These are phyloP conservation scores for Ustilago xerochloae DNA, from an alignment of 1,284 basidiomycete genomes.

Conservation along the genomic window DNA sequence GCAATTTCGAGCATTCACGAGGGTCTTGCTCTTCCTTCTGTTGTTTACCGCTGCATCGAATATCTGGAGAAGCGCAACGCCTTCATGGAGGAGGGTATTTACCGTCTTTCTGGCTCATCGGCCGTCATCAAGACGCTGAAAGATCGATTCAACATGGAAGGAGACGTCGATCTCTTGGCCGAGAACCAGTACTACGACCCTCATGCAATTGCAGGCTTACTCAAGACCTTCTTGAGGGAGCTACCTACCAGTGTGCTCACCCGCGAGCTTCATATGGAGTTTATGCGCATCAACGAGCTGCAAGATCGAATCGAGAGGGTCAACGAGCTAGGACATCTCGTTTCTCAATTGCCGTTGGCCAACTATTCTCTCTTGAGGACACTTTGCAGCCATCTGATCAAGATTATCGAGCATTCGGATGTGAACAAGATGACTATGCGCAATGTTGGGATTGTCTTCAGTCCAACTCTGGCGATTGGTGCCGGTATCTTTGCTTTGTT, in stretches of 20 bases:
- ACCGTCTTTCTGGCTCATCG: slow-evolving; percentile 75
- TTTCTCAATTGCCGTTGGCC: slow-evolving; percentile 84
- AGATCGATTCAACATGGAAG: slow-evolving; percentile 85
- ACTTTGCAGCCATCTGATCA: slow-evolving; percentile 92
- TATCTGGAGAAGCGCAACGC: slow-evolving; percentile 79
- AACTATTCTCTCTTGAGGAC: slow-evolving; percentile 95
- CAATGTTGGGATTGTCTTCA: slow-evolving; percentile 93
- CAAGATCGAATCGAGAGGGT: slow-evolving; percentile 88
- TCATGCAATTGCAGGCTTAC: slow-evolving; percentile 63
- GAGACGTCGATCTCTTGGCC: slow-evolving; percentile 63
- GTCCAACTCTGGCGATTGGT: slow-evolving; percentile 63
- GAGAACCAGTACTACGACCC: slow-evolving; percentile 57
- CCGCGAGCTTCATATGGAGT: slow-evolving; percentile 60
- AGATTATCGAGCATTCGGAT: slow-evolving; percentile 88
- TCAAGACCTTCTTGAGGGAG: slow-evolving; percentile 65
- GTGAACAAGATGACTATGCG: slow-evolving; percentile 99
- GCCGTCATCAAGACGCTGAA: slow-evolving; percentile 93
- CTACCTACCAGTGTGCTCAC: slow-evolving; percentile 63
- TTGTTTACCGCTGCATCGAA: slow-evolving; percentile 84
- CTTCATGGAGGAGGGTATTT: slow-evolving; percentile 96
- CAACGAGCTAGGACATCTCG: slow-evolving; percentile 83
- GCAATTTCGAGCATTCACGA: slow-evolving; percentile 81
- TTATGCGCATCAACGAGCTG: slow-evolving; percentile 74
- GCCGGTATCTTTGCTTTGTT: slow-evolving; percentile 63
- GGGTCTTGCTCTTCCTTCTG: slow-evolving; percentile 84